A percentile compares a stretch with the other conserved stretches of the same genome.
These are phyloP conservation scores for Ogataea philodendri DNA, from an alignment of 805 yeast genomes.

Conservation along the genomic window DNA sequence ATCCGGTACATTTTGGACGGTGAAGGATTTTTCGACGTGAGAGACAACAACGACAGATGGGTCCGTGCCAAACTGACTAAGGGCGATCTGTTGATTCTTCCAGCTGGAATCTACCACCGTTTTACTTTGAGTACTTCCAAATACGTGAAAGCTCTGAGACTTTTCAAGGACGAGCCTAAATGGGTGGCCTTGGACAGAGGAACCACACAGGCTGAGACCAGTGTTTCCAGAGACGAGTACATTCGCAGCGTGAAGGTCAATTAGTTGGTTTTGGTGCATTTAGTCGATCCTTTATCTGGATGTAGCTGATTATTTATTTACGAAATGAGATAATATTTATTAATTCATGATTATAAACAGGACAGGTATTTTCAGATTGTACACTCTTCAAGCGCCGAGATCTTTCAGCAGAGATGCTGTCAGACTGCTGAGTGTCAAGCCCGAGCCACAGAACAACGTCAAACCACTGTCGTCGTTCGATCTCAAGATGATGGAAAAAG, in stretches of 20 bases:
- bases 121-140: slow-evolving; percentile 70
- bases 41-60: slow-evolving; percentile 65
- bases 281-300: background rate
- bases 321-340: slow-evolving; percentile 1
- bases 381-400: too few relatives aligned
- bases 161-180: slow-evolving; percentile 93
- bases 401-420: too few relatives aligned
- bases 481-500: slow-evolving; percentile 23
- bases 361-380: background rate
- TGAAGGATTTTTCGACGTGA: slow-evolving; percentile 86
- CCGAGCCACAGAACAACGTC: slow-evolving; percentile 22
- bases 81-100: slow-evolving; percentile 71
- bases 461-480: slow-evolving; percentile 13
- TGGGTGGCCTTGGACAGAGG: slow-evolving; percentile 82
- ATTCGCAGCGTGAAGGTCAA: slow-evolving; percentile 30
- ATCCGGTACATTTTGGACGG: slow-evolving; percentile 89
- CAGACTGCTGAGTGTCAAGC: slow-evolving; percentile 23
- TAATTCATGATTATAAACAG: background rate
- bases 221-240: slow-evolving; percentile 46
- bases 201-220: slow-evolving; percentile 39
- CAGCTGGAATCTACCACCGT: slow-evolving; percentile 93
- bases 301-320: slow-evolving; percentile 1
- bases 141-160: slow-evolving; percentile 71
- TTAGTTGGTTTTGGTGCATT: too few relatives aligned
- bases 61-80: slow-evolving; percentile 62